Conservation (phyloP, 2,329 filamentous ascomycete genomes). For the Xylaria sp. region DNA sequence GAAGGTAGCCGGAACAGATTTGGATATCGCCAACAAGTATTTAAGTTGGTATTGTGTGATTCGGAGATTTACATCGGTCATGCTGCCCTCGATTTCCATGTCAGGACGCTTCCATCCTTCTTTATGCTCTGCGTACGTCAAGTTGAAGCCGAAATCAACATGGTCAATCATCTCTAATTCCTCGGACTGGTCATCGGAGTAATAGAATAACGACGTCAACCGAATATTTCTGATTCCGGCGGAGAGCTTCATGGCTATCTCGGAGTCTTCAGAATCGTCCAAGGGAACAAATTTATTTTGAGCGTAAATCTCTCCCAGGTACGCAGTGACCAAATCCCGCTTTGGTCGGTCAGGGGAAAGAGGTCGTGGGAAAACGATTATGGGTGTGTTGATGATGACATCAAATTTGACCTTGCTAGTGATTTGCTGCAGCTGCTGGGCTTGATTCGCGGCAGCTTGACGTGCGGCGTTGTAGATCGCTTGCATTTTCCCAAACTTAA, state of each 20-base stretch:
- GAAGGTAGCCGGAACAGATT: constrained; percentile 89
- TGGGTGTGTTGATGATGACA: constrained; percentile 91
- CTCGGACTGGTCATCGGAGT: constrained; percentile 76
- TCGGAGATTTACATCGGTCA: constrained; percentile 92
- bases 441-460: constrained; percentile 92
- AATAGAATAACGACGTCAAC: constrained; percentile 90
- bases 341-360: constrained; percentile 75
- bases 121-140: constrained; percentile 91
- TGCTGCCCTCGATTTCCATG: constrained; percentile 87
- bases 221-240: constrained; percentile 93
- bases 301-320: constrained; percentile 96
- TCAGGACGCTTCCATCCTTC: constrained; percentile 83
- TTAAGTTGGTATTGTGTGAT: constrained; percentile 92
- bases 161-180: constrained; percentile 97
- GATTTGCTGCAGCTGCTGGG: constrained; percentile 90
- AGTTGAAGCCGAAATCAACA: constrained; percentile 91
- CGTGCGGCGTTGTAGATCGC: constrained; percentile 97
- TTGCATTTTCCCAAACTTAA: constrained; percentile 99
- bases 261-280: constrained; percentile 77
- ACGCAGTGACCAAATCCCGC: constrained; percentile 88
- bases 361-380: constrained; percentile 90
- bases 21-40: constrained; percentile 87
- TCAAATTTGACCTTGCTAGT: constrained; percentile 94
- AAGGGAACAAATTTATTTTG: constrained; percentile 91
- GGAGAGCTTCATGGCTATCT: constrained; percentile 87